phyloP scores from a whole-genome alignment of 495 filamentous ascomycete species.

The Astrothelium macrocarpum region DNA sequence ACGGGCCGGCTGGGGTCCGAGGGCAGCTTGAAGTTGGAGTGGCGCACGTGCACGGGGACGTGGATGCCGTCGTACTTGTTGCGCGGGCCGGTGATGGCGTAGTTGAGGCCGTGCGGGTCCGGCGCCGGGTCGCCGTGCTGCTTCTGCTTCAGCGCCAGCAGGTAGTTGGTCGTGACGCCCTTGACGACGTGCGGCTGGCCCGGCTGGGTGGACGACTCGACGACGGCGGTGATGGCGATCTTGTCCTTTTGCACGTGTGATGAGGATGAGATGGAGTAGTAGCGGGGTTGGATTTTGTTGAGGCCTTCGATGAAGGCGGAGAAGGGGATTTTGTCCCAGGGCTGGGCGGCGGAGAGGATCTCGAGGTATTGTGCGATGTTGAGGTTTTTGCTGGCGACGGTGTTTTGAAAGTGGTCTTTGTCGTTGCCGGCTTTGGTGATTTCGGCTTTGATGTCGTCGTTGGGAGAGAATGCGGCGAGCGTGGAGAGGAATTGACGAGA shows the following conservation, averaged over 20 bases:
- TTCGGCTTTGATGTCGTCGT: conserved; percentile 71
- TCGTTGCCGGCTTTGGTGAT: conserved; percentile 81
- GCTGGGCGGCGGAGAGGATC: conserved; percentile 54
- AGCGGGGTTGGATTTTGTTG: conserved; percentile 90
- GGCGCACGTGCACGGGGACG: conserved; percentile 88
- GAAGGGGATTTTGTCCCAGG: conserved; percentile 80
- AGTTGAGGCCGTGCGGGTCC: conserved; percentile 77
- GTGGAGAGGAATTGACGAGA: conserved; percentile 91
- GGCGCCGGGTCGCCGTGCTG: conserved; percentile 84
- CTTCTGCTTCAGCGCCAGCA: conserved; percentile 92
- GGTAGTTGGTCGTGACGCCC: conserved; percentile 95
- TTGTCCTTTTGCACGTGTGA: conserved; percentile 88
- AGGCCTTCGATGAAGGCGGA: conserved; percentile 90
- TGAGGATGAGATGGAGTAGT: conserved; percentile 98
- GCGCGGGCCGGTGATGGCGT: conserved; percentile 79
- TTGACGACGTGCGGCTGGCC: conserved; percentile 74
- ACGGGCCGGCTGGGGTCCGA: conserved; percentile 89
- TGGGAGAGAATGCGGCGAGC: conserved; percentile 81
- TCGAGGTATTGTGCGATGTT: conserved; percentile 89
- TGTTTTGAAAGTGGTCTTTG: conserved; percentile 92
- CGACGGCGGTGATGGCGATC: conserved; percentile 90
- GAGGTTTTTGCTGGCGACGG: conserved; percentile 68
- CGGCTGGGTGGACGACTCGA: conserved; percentile 70
- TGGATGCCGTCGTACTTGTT: conserved; percentile 98
- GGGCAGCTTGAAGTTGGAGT: conserved; percentile 98